Base-by-base conservation (phyloP, 2,329 filamentous ascomycete genomes). In the Talaromyces marneffei region DNA sequence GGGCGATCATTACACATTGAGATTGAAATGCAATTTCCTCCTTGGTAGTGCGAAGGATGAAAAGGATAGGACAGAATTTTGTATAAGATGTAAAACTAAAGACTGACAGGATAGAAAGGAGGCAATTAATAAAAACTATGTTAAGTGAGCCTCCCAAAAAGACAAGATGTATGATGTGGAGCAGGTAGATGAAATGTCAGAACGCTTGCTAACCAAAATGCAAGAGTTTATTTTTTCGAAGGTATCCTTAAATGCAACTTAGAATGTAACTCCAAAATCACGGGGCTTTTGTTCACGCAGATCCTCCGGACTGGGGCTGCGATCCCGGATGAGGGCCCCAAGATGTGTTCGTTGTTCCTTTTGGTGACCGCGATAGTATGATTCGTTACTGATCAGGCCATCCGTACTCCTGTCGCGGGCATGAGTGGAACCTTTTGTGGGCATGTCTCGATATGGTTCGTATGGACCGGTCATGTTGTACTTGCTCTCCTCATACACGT, bases 381-480 rank as follows among this genome's bases (percentile, higher is more conserved):
- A 70, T 29, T 70, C 68, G 18, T 69, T 58, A 18, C 66, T 64
- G 4, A 77, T 71, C 59, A 78, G 59, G 8, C 67, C 67, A 25
- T 77, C 74, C 4, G 71, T 73, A 60, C 74, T 77, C 35, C 67
- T 69, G 16, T 70, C 67, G 29, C 61, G 57, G 35, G 27, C 12
- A 39, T 63, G 61, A 48, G 23, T 48, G 3, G 35, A 44, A 35
- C 68, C 68, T 35, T 65, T 68, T 25, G 61, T 63, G 29, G 67
- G 67, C 58, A 65, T 53, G 54, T 76, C 73, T n/a, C 70, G 69
- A 62, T 75, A 78, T 18, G 76, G 69, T 60, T 76, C 75, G 60
- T 77, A 77, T 2, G 75, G 74, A 12, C 71, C 69, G 9, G 72
- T 71, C 63, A 69, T 71, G 66, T 78, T 78, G 68, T 76, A 76